These are phyloP conservation scores for Chytriomyces confervae DNA, from an alignment of 192 early-diverging fungal species.

Conservation along the genomic window DNA sequence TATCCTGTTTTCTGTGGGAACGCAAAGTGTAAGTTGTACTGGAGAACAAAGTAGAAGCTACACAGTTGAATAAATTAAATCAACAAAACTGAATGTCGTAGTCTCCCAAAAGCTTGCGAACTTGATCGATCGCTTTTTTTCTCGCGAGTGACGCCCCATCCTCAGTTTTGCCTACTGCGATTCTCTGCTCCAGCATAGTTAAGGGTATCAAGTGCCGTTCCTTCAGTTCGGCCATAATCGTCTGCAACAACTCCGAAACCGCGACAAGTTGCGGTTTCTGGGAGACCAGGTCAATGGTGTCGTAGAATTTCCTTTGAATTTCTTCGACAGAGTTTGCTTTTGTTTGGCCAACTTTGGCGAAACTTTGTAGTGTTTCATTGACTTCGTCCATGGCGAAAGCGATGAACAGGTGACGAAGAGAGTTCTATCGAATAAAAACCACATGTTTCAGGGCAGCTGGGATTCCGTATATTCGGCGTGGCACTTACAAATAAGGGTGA, in stretches of 20 bases:
- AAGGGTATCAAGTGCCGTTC: slow-evolving; percentile 8
- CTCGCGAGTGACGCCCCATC: neutral
- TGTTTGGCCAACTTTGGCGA: neutral
- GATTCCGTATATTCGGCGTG: no score
- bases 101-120: no score
- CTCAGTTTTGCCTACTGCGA: neutral
- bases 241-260: neutral
- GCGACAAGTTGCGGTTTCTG: neutral
- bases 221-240: neutral
- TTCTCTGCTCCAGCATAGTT: slow-evolving; percentile 20
- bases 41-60: no score
- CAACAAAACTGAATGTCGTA: no score
- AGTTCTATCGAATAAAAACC: neutral
- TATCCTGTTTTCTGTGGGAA: slow-evolving; percentile 10
- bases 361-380: neutral
- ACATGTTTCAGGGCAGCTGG: neutral
- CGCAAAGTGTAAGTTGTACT: neutral
- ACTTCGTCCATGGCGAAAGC: slow-evolving; percentile 9
- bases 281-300: neutral
- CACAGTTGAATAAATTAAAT: no score
- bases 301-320: neutral
- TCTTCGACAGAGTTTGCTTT: neutral
- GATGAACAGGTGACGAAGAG: slow-evolving; percentile 20
- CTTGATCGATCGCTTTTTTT: neutral
- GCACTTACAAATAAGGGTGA: slow-evolving; percentile 19